Percentiles rank a stretch among this genome's conserved stretches.
Conservation (phyloP, 2,329 filamentous ascomycete species). For the Cryphonectria carpinicola region DNA sequence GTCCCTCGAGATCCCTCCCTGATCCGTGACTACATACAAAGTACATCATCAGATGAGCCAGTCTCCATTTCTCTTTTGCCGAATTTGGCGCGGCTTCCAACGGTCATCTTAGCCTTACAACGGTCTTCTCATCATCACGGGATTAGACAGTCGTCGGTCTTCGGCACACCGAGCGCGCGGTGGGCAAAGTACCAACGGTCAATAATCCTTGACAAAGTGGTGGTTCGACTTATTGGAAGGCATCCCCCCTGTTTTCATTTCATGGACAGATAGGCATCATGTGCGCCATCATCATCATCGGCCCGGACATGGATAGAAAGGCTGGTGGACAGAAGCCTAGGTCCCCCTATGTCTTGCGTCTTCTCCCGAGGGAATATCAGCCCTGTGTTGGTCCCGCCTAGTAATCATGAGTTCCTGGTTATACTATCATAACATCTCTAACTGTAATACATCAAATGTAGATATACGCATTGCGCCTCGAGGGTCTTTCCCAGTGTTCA, state of each 20-base stretch:
- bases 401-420: neutral
- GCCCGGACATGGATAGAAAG: neutral
- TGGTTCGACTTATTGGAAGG: neutral
- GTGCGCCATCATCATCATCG: neutral
- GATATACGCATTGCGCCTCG: neutral
- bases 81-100: neutral
- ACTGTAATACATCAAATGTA: neutral
- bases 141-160: neutral
- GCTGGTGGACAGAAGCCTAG: neutral
- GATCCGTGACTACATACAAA: neutral
- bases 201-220: neutral
- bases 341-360: neutral
- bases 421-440: neutral
- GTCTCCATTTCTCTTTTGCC: neutral
- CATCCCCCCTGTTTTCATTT: neutral
- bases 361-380: neutral
- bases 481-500: neutral
- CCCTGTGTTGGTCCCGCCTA: neutral
- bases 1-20: neutral
- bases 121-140: neutral
- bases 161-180: neutral
- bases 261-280: neutral
- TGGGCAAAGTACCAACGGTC: neutral
- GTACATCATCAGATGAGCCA: neutral
- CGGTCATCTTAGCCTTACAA: neutral